Percentiles rank a stretch among this genome's conserved stretches.
phyloP scores from a whole-genome alignment of 805 yeast genomes.

The Metschnikowia sp. region DNA sequence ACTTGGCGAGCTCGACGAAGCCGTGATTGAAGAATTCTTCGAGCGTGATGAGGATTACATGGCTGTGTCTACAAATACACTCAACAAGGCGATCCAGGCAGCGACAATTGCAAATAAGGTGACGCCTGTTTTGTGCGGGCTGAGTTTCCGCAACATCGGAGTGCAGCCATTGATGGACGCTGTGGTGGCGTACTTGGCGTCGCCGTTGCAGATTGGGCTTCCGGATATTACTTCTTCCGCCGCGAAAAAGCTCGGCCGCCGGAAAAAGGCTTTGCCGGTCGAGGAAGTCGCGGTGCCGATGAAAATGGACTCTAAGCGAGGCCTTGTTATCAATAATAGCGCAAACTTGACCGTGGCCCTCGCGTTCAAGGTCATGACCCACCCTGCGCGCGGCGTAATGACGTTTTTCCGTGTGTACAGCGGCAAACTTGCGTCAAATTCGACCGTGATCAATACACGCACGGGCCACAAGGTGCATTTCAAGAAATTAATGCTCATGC shows the following conservation, averaged over 20 bases:
- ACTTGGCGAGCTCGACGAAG: constrained; percentile 78
- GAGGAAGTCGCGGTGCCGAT: constrained; percentile 26
- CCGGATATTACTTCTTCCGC: constrained; percentile 49
- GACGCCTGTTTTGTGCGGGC: constrained; percentile 87
- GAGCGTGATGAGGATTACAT: constrained; percentile 68
- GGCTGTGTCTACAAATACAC: constrained; percentile 51
- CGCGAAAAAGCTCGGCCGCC: constrained; percentile 15
- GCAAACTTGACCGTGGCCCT: constrained; percentile 68
- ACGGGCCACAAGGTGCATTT: constrained; percentile 65
- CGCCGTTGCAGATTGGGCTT: constrained; percentile 61
- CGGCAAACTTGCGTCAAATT: constrained; percentile 65
- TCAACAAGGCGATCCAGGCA: constrained; percentile 59
- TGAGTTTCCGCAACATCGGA: constrained; percentile 88
- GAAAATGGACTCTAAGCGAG: constrained; percentile 38
- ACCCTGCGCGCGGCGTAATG: constrained; percentile 78
- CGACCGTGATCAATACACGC: constrained; percentile 63
- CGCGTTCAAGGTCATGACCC: constrained; percentile 89
- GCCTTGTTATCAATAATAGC: constrained; percentile 52
- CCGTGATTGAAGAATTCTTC: constrained; percentile 69
- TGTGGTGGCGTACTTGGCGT: constrained; percentile 71
- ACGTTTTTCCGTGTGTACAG: constrained; percentile 85
- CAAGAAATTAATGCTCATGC: constrained; percentile 73
- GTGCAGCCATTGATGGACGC: constrained; percentile 85
- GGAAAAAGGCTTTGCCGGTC: constrained; percentile 17
- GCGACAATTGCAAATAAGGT: constrained; percentile 58